Conservation (phyloP, 2,329 filamentous ascomycete species). For the Talaromyces marneffei region DNA sequence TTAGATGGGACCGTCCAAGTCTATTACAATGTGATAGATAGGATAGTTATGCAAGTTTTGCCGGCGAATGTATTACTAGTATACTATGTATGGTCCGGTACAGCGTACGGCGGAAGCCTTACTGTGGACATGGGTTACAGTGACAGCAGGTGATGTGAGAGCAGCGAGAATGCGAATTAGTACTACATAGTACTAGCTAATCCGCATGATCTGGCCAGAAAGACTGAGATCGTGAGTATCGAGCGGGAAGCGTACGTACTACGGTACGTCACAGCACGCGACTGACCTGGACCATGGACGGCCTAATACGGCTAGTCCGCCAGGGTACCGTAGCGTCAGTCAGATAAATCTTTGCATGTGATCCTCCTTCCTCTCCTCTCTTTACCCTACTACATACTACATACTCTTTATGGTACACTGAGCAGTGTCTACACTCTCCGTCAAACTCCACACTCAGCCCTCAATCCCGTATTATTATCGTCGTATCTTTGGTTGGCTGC, state of each 20-base stretch:
- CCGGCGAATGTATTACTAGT: no score
- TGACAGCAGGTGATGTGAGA: no score
- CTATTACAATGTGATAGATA: background rate
- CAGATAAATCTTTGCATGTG: slow-evolving; percentile 13
- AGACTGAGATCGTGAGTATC: background rate
- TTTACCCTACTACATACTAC: no score
- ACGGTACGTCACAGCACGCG: slow-evolving; percentile 2
- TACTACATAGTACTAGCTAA: no score
- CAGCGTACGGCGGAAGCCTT: background rate
- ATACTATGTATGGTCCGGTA: background rate
- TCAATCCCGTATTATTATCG: slow-evolving; percentile 4
- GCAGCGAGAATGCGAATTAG: no score
- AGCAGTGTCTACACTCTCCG: no score
- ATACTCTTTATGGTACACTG: no score
- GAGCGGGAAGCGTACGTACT: no score
- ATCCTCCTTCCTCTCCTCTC: background rate
- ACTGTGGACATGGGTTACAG: background rate
- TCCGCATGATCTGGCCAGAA: background rate
- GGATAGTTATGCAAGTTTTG: background rate
- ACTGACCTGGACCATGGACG: background rate
- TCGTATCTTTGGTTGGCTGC: background rate
- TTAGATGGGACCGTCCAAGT: background rate
- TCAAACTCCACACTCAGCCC: slow-evolving; percentile 6
- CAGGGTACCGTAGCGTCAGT: no score
- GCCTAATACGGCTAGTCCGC: no score